Evolutionary conservation across 176 grass and related monocot species (phyloP), one percentile per base, ranked within the genome.

Genomic region (Triticum timopheevii): DNA sequence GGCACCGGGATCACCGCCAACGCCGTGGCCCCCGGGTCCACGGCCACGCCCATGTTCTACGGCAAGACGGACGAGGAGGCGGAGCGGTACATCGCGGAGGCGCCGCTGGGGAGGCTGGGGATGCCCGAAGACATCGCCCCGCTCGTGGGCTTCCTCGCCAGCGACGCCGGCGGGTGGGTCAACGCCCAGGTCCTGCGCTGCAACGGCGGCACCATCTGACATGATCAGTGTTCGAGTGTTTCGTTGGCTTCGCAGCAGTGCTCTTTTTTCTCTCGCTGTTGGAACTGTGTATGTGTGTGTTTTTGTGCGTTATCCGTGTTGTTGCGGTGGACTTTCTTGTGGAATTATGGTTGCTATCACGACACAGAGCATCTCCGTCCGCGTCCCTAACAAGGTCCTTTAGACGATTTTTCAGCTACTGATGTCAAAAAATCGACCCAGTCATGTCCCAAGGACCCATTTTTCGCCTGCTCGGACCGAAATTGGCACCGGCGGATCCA

Each of bases 31-130:
- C 92, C 87, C n/a, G 94, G 91, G 9, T 83, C 91, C 1, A 93
- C 87, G 23, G 91, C 47, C 16, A 95, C 94, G 30, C 77, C 89
- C 12, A 87, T 95, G 94, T 78, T 95, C 19, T 93, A 89, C 72
- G 65, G 94, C 20, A 95, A 91, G 65, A 61, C 87, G 56, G 91
- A 87, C 56, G 89, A 93, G 31, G 85, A 82, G 33, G 16, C 34
- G 34, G 56, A 16, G 45, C 49, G 62, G 4, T 84, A 85, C 84
- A 70, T 82, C 44, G 87, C 84, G 0, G 94, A 91, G 86, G 79
- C 79, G n/a, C 94, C 94, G 16, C 86, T 93, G 22, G 94, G 86
- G 13, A 23, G 89, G 33, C 76, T 88, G 0, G 82, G 88, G 7
- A 45, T 77, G 67, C 86, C 83, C 19, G 88, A 88, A 79, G 88